Conservation (phyloP, 2,329 filamentous ascomycete genomes). For the Aspergillus neotritici region DNA sequence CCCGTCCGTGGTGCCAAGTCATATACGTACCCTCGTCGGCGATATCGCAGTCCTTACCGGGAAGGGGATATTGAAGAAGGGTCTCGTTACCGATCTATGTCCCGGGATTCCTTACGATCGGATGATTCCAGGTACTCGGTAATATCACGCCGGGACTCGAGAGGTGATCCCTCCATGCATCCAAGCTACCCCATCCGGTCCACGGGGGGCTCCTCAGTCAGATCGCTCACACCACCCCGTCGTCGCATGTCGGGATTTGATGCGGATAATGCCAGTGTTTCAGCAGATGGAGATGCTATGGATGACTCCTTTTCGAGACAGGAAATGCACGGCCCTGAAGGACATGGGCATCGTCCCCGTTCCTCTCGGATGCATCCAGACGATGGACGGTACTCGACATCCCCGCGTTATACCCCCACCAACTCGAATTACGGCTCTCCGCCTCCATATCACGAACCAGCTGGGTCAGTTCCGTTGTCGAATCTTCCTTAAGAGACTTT, state of each 20-base stretch:
- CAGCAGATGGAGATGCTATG: slow-evolving; percentile 27
- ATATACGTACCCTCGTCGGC: slow-evolving; percentile 22
- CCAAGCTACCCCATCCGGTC: slow-evolving; percentile 26
- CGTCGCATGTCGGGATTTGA: slow-evolving; percentile 30
- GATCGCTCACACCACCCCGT: slow-evolving; percentile 29
- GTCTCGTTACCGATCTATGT: slow-evolving; percentile 29
- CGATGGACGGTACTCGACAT: slow-evolving; percentile 49
- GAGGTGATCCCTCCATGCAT: slow-evolving; percentile 22
- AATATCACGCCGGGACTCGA: slow-evolving; percentile 19
- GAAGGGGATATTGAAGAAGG: slow-evolving; percentile 22
- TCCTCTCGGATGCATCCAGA: slow-evolving; percentile 39
- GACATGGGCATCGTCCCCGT: slow-evolving; percentile 27
- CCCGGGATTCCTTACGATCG: slow-evolving; percentile 32
- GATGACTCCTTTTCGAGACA: slow-evolving; percentile 32
- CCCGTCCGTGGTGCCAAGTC: slow-evolving; percentile 24
- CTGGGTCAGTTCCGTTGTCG: slow-evolving; percentile 43
- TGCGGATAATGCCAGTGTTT: slow-evolving; percentile 24
- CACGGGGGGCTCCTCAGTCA: slow-evolving; percentile 20
- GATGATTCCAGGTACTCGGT: slow-evolving; percentile 26
- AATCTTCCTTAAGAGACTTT: slow-evolving; percentile 8
- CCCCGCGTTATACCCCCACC: slow-evolving; percentile 54
- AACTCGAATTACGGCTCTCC: slow-evolving; percentile 57
- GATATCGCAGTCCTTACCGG: slow-evolving; percentile 24
- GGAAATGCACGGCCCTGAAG: slow-evolving; percentile 30
- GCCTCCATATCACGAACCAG: slow-evolving; percentile 40